Evolutionary conservation across 2,329 filamentous ascomycete genomes (phyloP), one percentile per base, ranked within the genome.

Genomic region (Curvularia sp.): DNA sequence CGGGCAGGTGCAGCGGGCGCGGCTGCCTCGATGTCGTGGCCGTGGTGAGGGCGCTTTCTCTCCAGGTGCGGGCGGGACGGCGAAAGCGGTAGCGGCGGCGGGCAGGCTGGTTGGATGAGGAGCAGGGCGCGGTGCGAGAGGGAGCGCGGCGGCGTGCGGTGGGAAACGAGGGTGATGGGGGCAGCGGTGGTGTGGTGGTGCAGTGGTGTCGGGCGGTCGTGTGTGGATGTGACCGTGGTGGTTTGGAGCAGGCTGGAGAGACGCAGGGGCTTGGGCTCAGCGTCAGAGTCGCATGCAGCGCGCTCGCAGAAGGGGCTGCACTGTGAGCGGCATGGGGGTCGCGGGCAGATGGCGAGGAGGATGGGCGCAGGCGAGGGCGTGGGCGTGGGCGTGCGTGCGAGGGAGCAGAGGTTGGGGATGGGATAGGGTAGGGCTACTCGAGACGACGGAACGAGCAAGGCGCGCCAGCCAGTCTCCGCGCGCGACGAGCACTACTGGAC

Each of bases 281-380:
- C 65, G 68, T 72, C 71, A 71, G 69, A 67, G 71, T 72, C 69
- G 69, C 70, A 69, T 63, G 62, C 64, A 73, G 69, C 70, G 67
- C 72, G 65, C 71, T 64, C 70, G 67, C 66, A 70, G 64, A 63
- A 57, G 55, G 46, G 61, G 64, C 62, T 59, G 66, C 63, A 59
- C 60, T 57, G 41, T 57, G 69, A 68, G 70, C 69, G 70, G 71
- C 70, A 74, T 73, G 65, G 43, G 43, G 43, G 43, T 46, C 3
- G 43, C 24, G 26, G 43, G 43, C 26, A 26, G 43, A 30, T n/a
- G 24, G 26, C 15, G 43, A 30, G 26, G 28, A 18, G 22, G 24
- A 43, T 42, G 43, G 49, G 35, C 50, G 55, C 26, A 43, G 44
- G 39, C 28, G 28, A 8, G 28, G 28, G 28, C 28, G 28, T 6